These are phyloP conservation scores for Actinomortierella wolfii DNA, from an alignment of 371 early-diverging fungal genomes.

Conservation along the genomic window DNA sequence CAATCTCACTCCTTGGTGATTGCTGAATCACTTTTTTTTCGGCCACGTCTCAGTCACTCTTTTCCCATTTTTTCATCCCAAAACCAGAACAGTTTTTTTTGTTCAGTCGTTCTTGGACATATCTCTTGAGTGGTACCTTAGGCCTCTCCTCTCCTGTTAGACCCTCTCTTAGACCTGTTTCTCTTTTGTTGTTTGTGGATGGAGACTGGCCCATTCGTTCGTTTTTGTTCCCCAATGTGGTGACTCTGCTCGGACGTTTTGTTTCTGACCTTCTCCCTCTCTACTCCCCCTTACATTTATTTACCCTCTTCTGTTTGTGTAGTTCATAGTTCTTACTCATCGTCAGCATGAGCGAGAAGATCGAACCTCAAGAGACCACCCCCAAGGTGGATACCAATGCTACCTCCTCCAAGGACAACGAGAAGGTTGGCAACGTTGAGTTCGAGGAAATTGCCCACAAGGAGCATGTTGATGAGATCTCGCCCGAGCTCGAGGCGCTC, in stretches of 20 bases:
- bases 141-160: too few species aligned
- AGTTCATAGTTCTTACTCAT: background rate
- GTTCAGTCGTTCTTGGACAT: too few species aligned
- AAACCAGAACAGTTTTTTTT: too few species aligned
- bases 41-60: too few species aligned
- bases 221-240: background rate
- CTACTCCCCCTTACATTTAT: background rate
- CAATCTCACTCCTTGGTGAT: too few species aligned
- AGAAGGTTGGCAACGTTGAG: conserved; percentile 41
- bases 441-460: conserved; percentile 65
- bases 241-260: background rate
- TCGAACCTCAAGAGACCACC: conserved; percentile 16
- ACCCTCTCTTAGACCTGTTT: too few species aligned
- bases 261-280: background rate
- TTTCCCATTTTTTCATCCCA: too few species aligned
- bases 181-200: conserved; percentile 1
- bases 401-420: conserved; percentile 4
- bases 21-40: too few species aligned
- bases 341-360: conserved; percentile 28
- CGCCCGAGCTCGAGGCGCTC: conserved; percentile 73
- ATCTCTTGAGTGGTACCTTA: too few species aligned
- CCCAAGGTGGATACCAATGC: conserved; percentile 1
- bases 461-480: conserved; percentile 70
- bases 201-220: background rate
- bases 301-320: background rate